Evolutionary conservation across 352 stramenopile genomes (phyloP).

Genomic region (Phytophthora fragariae): DNA sequence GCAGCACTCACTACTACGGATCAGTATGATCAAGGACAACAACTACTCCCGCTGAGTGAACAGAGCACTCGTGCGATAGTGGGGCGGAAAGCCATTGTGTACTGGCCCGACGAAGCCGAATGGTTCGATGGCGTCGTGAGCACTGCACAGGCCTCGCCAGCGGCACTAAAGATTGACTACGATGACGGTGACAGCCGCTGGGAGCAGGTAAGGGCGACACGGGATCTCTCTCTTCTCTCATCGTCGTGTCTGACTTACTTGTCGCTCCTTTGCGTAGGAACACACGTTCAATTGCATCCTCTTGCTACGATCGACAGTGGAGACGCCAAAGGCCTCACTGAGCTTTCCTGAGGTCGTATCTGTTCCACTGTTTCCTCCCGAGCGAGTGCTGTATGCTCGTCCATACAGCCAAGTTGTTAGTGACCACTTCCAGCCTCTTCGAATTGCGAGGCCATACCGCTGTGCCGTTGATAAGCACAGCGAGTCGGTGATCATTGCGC

Average conservation of each 20-base stretch:
- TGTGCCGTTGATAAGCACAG: conserved; percentile 38
- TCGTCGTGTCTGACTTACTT: conserved; percentile 5
- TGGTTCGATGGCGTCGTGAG: conserved; percentile 56
- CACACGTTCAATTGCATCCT: conserved; percentile 47
- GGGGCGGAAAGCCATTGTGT: conserved; percentile 40
- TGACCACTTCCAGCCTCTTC: conserved; percentile 56
- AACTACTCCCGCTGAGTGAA: conserved; percentile 24
- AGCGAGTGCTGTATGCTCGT: conserved; percentile 42
- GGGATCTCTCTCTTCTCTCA: background rate
- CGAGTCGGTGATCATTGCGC: conserved; percentile 44
- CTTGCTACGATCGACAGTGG: conserved; percentile 19
- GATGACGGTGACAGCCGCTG: conserved; percentile 63
- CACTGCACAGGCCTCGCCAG: conserved; percentile 6
- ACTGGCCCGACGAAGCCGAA: conserved; percentile 45
- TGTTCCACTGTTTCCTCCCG: conserved; percentile 10
- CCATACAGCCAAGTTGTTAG: conserved; percentile 39
- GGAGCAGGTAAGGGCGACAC: conserved; percentile 37
- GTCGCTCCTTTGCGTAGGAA: conserved; percentile 29
- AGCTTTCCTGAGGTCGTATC: background rate
- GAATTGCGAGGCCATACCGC: conserved; percentile 44
- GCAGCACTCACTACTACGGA: background rate
- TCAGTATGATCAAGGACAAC: conserved; percentile 46
- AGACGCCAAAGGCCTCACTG: background rate
- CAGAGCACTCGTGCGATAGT: conserved; percentile 12
- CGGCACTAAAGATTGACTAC: conserved; percentile 48